A percentile compares a stretch with the other conserved stretches of the same genome.
phyloP scores from a whole-genome alignment of 2,329 filamentous ascomycete genomes.

The Xylariaceae sp. region DNA sequence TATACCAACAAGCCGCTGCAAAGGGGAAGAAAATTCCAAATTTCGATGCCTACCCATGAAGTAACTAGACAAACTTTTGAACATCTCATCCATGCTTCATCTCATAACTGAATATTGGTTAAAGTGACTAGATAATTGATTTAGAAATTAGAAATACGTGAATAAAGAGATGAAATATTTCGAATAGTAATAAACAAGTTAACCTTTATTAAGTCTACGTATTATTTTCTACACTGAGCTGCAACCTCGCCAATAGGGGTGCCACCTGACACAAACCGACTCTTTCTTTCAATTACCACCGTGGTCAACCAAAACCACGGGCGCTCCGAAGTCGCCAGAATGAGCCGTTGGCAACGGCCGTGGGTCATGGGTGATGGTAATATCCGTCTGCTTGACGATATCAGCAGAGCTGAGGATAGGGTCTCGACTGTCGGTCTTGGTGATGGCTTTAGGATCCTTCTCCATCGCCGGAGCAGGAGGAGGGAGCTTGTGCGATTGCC shows the following conservation, averaged over 20 bases:
- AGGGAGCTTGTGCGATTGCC: neutral
- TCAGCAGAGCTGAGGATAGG: neutral
- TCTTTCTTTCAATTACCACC: neutral
- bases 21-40: constrained; percentile 65
- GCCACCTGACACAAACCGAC: neutral
- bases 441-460: neutral
- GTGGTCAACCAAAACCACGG: neutral
- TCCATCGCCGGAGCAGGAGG: neutral
- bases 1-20: constrained; percentile 65
- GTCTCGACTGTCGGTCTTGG: neutral
- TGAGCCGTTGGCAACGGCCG: neutral
- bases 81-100: too few species aligned
- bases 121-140: too few species aligned
- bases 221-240: neutral
- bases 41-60: constrained; percentile 87
- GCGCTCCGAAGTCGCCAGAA: neutral
- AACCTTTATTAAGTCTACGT: neutral
- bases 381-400: constrained; percentile 17
- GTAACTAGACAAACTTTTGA: too few species aligned
- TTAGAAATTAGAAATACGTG: too few species aligned
- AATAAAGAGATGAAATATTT: too few species aligned
- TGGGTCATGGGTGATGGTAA: neutral
- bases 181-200: too few species aligned
- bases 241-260: neutral
- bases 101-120: too few species aligned